Evolutionary conservation across 2,329 filamentous ascomycete genomes (phyloP), one percentile per base, ranked within the genome.

Genomic region (Stagonosporopsis tanaceti): DNA sequence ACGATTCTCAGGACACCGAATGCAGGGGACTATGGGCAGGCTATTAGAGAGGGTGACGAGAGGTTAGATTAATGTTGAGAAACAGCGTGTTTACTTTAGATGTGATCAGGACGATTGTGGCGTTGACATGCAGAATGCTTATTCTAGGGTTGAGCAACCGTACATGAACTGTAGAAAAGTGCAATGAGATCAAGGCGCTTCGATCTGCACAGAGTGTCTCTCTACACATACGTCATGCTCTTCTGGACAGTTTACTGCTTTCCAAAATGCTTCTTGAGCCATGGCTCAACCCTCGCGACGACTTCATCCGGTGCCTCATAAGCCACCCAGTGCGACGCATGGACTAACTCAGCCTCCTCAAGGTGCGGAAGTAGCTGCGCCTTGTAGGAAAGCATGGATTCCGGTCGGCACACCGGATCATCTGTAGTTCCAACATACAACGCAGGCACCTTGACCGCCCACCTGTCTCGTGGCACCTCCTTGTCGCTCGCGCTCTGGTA

Each of bases 1-100:
- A 93, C 90, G 0, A 76, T 92, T 50, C 76, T 91, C 61, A 77
- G 91, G 34, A 88, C 85, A 30, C 91, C 91, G 0, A 93, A 94
- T 72, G 86, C 79, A 0, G 91, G 90, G 0, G 91, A 94, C 70
- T 93, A 93, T 71, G 90, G 91, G 0, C 84, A 81, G 63, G 84
- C 81, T 9, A 68, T 85, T 63, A 74, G 80, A 51, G 66, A 61
- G 14, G 59, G 28, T 1, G 48, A 52, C 3, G 57, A 68, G 50
- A 66, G 50, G 47, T n/a, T 73, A 28, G 22, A 45, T 22, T 59
- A 47, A 52, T 2, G 8, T 4, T 14, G 4, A 4, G 12, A 32
- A 14, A 7, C 30, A 14, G 14, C 12, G 7, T 14, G 30, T 32
- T 52, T 14, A 9, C 11, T 35, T n/a, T 34, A 52, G 17, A 34